Evolutionary conservation across 768 basidiomycete species (phyloP).

Genomic region (Collybiopsis confluens): DNA sequence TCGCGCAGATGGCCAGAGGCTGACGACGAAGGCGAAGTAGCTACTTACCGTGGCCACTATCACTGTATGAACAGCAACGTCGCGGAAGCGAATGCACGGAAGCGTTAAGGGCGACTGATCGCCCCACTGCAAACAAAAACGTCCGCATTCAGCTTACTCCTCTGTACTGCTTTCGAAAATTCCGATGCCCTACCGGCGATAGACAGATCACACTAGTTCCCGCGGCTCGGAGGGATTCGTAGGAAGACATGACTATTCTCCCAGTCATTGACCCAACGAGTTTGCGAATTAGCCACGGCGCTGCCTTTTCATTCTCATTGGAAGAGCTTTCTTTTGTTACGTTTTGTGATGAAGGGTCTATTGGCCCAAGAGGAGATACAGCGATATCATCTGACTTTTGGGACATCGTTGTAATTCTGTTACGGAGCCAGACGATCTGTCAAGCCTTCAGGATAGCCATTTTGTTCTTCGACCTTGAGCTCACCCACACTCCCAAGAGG

Average conservation of each 20-base stretch:
- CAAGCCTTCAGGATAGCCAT: no score
- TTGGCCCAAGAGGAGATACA: slow-evolving; percentile 41
- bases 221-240: slow-evolving; percentile 56
- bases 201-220: slow-evolving; percentile 58
- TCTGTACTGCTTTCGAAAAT: neutral
- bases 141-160: neutral
- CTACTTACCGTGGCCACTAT: slow-evolving; percentile 51
- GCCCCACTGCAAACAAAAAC: slow-evolving; percentile 42
- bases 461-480: no score
- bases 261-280: slow-evolving; percentile 64
- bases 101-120: slow-evolving; percentile 60
- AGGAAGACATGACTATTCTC: slow-evolving; percentile 59
- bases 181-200: slow-evolving; percentile 43
- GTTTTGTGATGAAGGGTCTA: slow-evolving; percentile 49
- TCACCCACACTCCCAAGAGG: no score
- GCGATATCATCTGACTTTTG: neutral
- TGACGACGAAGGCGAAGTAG: slow-evolving; percentile 6
- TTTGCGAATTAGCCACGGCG: slow-evolving; percentile 62
- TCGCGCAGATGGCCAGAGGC: no score
- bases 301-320: slow-evolving; percentile 49
- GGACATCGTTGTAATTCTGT: neutral
- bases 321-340: slow-evolving; percentile 26
- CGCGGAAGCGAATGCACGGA: slow-evolving; percentile 61
- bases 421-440: neutral
- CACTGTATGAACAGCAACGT: slow-evolving; percentile 57